Evolutionary conservation across 2,329 filamentous ascomycete species (phyloP).

Genomic region (Paramyrothecium sp.): DNA sequence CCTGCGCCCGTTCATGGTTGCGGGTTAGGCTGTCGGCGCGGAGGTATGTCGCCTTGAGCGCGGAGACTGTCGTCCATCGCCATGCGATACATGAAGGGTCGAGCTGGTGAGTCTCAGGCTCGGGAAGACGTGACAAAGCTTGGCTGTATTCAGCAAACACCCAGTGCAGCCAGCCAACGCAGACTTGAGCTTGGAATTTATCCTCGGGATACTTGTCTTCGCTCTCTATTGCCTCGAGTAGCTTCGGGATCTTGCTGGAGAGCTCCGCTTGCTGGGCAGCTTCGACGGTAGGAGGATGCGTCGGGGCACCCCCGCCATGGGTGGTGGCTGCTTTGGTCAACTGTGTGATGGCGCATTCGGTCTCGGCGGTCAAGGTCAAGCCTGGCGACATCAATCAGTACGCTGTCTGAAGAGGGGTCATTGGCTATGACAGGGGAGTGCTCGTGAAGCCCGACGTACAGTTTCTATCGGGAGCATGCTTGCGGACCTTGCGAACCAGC

Average conservation of each 20-base stretch:
- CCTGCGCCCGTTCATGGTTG: constrained; percentile 51
- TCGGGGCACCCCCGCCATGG: constrained; percentile 13
- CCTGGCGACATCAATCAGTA: constrained; percentile 42
- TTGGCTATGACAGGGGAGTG: constrained; percentile 6
- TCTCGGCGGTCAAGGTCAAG: constrained; percentile 67
- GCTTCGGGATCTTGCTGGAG: constrained; percentile 44
- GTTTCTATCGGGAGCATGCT: constrained; percentile 82
- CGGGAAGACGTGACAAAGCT: constrained; percentile 49
- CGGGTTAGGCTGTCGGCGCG: constrained; percentile 63
- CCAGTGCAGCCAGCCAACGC: constrained; percentile 84
- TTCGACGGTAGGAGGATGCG: constrained; percentile 40
- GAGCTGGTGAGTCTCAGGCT: constrained; percentile 50
- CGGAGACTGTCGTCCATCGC: constrained; percentile 81
- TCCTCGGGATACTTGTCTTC: constrained; percentile 56
- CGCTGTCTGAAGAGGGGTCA: too few species aligned
- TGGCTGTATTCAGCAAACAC: constrained; percentile 66
- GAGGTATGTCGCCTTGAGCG: constrained; percentile 75
- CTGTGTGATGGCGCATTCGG: constrained; percentile 64
- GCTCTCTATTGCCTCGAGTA: constrained; percentile 56
- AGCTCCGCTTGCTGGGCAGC: constrained; percentile 44
- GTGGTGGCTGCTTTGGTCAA: constrained; percentile 36
- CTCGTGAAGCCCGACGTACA: constrained; percentile 57
- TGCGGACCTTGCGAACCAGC: constrained; percentile 87
- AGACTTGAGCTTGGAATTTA: constrained; percentile 76
- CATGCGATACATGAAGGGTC: constrained; percentile 53